Percentiles rank a stretch among this genome's conserved stretches.
Evolutionary conservation across 2,329 filamentous ascomycete species (phyloP).

Genomic region (Aspergillus sp.): DNA sequence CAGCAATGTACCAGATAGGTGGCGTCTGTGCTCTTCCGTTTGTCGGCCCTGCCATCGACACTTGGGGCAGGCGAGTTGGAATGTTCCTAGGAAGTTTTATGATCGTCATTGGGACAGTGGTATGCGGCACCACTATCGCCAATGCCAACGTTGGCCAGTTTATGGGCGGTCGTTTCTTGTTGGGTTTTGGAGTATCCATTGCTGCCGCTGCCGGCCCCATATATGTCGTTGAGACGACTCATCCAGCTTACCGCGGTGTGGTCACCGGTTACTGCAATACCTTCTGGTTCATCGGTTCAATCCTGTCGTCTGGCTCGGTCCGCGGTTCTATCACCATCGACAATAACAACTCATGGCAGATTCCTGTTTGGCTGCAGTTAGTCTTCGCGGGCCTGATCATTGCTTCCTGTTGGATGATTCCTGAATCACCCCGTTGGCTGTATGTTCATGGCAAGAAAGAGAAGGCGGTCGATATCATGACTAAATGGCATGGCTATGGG

Average conservation of each 20-base stretch:
- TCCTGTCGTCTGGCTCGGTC: constrained; percentile 55
- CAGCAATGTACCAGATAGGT: constrained; percentile 51
- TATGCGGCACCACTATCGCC: constrained; percentile 51
- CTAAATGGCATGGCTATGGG: constrained; percentile 57
- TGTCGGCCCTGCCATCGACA: constrained; percentile 46
- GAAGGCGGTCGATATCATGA: constrained; percentile 56
- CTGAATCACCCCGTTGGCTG: constrained; percentile 63
- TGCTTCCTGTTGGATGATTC: constrained; percentile 53
- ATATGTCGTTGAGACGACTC: constrained; percentile 64
- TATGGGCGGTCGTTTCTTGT: constrained; percentile 56
- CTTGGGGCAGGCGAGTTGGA: constrained; percentile 53
- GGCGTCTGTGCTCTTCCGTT: constrained; percentile 47
- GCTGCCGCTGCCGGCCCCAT: constrained; percentile 60
- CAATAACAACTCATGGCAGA: constrained; percentile 55
- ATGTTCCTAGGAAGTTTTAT: constrained; percentile 55
- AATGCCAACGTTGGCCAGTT: constrained; percentile 45
- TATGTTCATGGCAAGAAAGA: constrained; percentile 59
- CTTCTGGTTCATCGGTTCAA: constrained; percentile 51
- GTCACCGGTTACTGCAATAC: constrained; percentile 60
- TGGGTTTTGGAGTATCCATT: constrained; percentile 60
- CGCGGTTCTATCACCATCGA: constrained; percentile 45
- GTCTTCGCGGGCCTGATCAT: constrained; percentile 47
- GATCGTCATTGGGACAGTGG: constrained; percentile 30
- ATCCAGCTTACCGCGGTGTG: constrained; percentile 62
- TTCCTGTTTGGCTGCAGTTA: constrained; percentile 57